Percentiles rank a stretch among this genome's conserved stretches.
phyloP scores from a whole-genome alignment of 1,284 basidiomycete genomes.

The Ceratobasidium sp. region DNA sequence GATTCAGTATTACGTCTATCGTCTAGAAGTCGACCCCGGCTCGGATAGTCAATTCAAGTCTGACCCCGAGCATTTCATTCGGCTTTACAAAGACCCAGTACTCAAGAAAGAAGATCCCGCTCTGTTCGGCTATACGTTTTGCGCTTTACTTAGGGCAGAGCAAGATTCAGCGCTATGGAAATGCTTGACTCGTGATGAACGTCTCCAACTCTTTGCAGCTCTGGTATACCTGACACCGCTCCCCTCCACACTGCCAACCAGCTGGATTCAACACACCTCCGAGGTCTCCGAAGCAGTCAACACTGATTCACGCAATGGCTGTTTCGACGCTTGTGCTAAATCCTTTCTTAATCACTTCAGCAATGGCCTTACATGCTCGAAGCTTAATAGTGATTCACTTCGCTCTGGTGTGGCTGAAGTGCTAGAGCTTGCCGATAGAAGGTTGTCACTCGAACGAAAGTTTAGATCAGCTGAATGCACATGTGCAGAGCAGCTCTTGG shows the following conservation, averaged over 20 bases:
- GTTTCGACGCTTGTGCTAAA: neutral
- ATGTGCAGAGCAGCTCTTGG: neutral
- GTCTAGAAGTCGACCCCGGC: no score
- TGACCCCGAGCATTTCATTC: no score
- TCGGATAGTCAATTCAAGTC: no score
- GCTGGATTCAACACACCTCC: neutral
- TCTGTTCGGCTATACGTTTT: conserved; percentile 10
- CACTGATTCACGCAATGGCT: neutral
- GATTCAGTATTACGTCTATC: neutral
- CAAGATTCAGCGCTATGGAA: conserved; percentile 4
- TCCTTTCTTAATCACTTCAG: neutral
- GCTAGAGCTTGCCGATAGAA: neutral
- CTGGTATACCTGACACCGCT: neutral
- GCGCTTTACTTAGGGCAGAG: neutral
- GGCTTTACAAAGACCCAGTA: neutral
- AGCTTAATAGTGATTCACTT: neutral
- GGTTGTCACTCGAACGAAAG: neutral
- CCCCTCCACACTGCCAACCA: neutral
- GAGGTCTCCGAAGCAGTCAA: neutral
- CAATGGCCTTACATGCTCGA: neutral
- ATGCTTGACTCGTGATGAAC: conserved; percentile 10
- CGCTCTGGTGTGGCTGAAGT: neutral
- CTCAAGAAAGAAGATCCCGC: conserved; percentile 2
- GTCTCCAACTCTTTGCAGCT: neutral
- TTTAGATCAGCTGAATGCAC: neutral